Base-by-base conservation (phyloP, 345 rosid species). In the Aurinia saxatilis region DNA sequence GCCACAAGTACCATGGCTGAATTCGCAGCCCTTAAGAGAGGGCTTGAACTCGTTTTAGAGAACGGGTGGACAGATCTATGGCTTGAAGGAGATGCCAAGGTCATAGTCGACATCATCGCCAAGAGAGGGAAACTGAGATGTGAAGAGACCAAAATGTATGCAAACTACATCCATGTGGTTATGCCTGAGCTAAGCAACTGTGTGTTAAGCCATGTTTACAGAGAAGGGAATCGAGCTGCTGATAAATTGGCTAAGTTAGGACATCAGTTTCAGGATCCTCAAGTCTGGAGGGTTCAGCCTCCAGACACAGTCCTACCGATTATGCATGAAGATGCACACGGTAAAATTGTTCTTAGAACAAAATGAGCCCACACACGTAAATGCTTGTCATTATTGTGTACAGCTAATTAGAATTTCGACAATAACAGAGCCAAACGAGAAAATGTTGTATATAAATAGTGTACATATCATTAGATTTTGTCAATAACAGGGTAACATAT, bases 161-260 rank as follows among this genome's bases (percentile, higher is more conserved):
- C 78, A 21, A 50, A 71, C 10, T 69, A 77, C 27, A 84, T 88
- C 46, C 77, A 79, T 49, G 56, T 70, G 66, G 83, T 84, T 30
- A 72, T 88, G 16, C 85, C 83, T 8, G 78, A 72, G 63, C 70
- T 85, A 10, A 66, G 77, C n/a, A 84, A 78, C 45, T 82, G 82
- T 59, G 30, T 69, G 0, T 53, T 88, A 12, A 82, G 77, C 61
- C 91, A 81, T 70, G 48, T 83, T 45, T 83, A 81, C 18, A 70
- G 91, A 55, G 95, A 91, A 81, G 96, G 91, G 8, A 88, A 88
- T 31, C 68, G 88, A 68, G 91, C 67, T 10, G 98, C 98, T 1
- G 79, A 87, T 75, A 84, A 66, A 67, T 75, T 85, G 9, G 96
- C 96, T 5, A 75, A 72, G 57, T 65, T 91, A 19, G 96, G 96